Evolutionary conservation across 179 eudicot species (phyloP), one percentile per base, ranked within the genome.

Genomic region (Silene vulgaris): DNA sequence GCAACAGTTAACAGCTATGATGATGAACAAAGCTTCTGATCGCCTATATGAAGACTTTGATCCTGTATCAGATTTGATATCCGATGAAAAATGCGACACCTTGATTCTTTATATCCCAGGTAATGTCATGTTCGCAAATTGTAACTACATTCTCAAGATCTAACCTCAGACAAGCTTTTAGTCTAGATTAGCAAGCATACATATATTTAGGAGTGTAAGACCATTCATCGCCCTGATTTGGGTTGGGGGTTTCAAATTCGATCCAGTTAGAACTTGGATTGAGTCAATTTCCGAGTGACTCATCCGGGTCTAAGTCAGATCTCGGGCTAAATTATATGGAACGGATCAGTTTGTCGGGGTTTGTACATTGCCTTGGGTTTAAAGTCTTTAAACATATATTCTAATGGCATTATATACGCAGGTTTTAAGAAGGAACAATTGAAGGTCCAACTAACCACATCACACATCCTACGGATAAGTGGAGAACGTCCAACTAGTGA

Each of bases 371-470:
- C 30, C 17, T 4, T 5, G 37, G 37, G 28, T 30, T 26, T 65
- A n/a, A n/a, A n/a, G n/a, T n/a, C n/a, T n/a, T n/a, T n/a, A 65
- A 28, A 8, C 2, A 65, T 29, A 65, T 14, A 32, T 14, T 50
- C 20, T 48, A 28, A 9, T 73, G 45, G 32, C 21, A 35, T 9
- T 54, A 0, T 28, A 54, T 30, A 32, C 64, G 62, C 87, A 91
- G 97, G 90, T 8, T 89, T 82, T 52, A 82, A 65, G 62, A 89
- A 85, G 80, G 91, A 89, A n/a, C 89, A 88, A 43, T 35, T 89
- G 79, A 86, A 81, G 79, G 87, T 88, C 75, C 93, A 87, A 54
- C 64, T 89, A 20, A 79, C 85, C 0, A 29, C 77, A 45, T 19
- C 89, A 1, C 75, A 78, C 19, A 1, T 74, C 37, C 81, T 91